A percentile compares a stretch with the other conserved stretches of the same genome.
These are phyloP conservation scores for Cymbidium sinense DNA, from an alignment of 106 monocot species.

Conservation along the genomic window DNA sequence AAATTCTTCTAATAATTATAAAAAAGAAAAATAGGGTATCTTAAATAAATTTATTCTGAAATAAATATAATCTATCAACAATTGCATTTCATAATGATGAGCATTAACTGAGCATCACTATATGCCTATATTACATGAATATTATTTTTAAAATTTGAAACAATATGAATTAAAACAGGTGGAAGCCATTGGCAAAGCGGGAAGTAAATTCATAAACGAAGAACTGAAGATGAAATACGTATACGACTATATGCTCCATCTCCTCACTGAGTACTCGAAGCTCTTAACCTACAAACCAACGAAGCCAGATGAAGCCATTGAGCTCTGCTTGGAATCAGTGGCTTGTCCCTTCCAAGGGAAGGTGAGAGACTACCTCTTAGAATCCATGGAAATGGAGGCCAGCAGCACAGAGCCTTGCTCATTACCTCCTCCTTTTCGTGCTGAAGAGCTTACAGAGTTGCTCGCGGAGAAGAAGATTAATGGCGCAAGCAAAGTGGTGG, in stretches of 20 bases:
- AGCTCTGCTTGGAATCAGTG: slow-evolving; percentile 38
- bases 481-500: not conserved
- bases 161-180: too few species aligned
- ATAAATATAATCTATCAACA: too few species aligned
- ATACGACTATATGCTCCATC: slow-evolving; percentile 68
- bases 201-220: slow-evolving; percentile 40
- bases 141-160: too few species aligned
- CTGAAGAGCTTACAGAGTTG: slow-evolving; percentile 3
- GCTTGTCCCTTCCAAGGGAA: slow-evolving; percentile 21
- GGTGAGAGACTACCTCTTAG: slow-evolving; percentile 28
- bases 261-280: slow-evolving; percentile 45
- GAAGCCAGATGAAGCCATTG: slow-evolving; percentile 29
- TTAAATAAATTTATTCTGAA: too few species aligned
- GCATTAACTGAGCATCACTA: too few species aligned
- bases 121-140: too few species aligned
- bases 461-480: not conserved
- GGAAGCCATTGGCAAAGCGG: slow-evolving; percentile 23
- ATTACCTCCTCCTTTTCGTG: slow-evolving; percentile 4
- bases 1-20: too few species aligned
- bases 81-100: too few species aligned
- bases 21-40: too few species aligned
- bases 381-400: slow-evolving; percentile 25
- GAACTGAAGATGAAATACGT: slow-evolving; percentile 53
- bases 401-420: slow-evolving; percentile 11
- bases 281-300: slow-evolving; percentile 44